Percentiles rank a stretch among this genome's conserved stretches.
Evolutionary conservation across 2,329 filamentous ascomycete genomes (phyloP).

Genomic region (Nemania sp.): DNA sequence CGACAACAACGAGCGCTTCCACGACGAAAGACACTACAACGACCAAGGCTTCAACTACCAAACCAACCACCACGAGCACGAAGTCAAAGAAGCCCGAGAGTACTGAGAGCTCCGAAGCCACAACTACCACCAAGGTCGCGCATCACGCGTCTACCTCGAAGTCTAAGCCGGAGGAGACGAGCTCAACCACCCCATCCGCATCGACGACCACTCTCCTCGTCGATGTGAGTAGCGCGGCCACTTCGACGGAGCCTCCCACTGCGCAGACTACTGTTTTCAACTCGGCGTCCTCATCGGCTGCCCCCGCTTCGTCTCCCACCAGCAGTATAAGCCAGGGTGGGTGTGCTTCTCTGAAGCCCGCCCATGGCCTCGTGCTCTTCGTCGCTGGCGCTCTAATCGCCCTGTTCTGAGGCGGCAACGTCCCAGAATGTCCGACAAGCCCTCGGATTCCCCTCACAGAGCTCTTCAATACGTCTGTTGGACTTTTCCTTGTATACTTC

Average conservation of each 20-base stretch:
- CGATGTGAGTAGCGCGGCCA: background rate
- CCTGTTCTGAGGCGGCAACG: slow-evolving; percentile 4
- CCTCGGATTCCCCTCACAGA: background rate
- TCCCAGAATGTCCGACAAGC: background rate
- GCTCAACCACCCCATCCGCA: background rate
- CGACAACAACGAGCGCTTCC: slow-evolving; percentile 16
- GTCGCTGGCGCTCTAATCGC: slow-evolving; percentile 22
- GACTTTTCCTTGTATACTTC: too few relatives aligned
- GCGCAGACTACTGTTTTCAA: slow-evolving; percentile 5
- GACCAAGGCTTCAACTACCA: slow-evolving; percentile 9
- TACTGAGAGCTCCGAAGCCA: slow-evolving; percentile 8
- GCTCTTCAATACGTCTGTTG: too few relatives aligned
- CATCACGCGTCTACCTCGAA: slow-evolving; percentile 6
- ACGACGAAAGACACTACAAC: slow-evolving; percentile 19
- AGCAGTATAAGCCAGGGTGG: slow-evolving; percentile 3
- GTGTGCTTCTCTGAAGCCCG: slow-evolving; percentile 4
- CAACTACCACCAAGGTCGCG: background rate
- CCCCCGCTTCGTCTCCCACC: slow-evolving; percentile 6
- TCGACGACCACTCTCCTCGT: slow-evolving; percentile 6
- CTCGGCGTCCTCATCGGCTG: background rate
- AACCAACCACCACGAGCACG: slow-evolving; percentile 1
- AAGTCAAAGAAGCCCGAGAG: slow-evolving; percentile 11
- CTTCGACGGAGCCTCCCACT: background rate
- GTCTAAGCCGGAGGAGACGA: slow-evolving; percentile 5
- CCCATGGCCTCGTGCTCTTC: slow-evolving; percentile 14